Percentiles rank a stretch among this genome's conserved stretches.
phyloP scores from a whole-genome alignment of 257 asterid species.

The Fraxinus cuspidata region DNA sequence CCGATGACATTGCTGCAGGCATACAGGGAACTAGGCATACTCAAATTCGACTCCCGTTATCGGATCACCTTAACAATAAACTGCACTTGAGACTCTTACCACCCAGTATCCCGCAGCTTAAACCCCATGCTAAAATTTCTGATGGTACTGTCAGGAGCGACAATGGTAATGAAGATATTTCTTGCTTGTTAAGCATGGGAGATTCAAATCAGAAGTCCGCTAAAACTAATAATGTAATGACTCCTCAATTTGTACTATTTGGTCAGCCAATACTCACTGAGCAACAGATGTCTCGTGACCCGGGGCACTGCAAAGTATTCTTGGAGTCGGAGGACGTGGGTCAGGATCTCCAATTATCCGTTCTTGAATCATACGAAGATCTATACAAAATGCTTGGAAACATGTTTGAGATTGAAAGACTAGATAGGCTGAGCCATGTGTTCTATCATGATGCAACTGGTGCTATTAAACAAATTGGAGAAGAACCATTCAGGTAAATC shows the following conservation, averaged over 20 bases:
- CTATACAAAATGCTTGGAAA: slow-evolving; percentile 58
- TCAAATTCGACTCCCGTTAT: slow-evolving; percentile 72
- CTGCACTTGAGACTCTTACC: slow-evolving; percentile 66
- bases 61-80: slow-evolving; percentile 73
- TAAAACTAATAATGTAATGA: slow-evolving; percentile 37
- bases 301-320: slow-evolving; percentile 89
- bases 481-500: slow-evolving; percentile 72
- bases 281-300: slow-evolving; percentile 72
- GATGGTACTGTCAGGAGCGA: slow-evolving; percentile 34
- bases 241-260: slow-evolving; percentile 74
- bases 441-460: slow-evolving; percentile 64
- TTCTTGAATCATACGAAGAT: slow-evolving; percentile 79
- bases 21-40: slow-evolving; percentile 99
- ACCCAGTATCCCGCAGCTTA: slow-evolving; percentile 49
- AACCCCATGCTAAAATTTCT: slow-evolving; percentile 48
- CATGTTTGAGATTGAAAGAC: slow-evolving; percentile 73
- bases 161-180: slow-evolving; percentile 46
- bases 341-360: slow-evolving; percentile 70
- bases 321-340: slow-evolving; percentile 86
- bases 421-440: slow-evolving; percentile 57
- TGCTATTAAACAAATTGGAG: slow-evolving; percentile 66
- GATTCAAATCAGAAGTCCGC: slow-evolving; percentile 45
- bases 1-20: slow-evolving; percentile 81
- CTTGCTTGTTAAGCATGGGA: slow-evolving; percentile 80
- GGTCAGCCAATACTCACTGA: slow-evolving; percentile 97